phyloP scores from a whole-genome alignment of 148 eudicot species.

The Heliamphora exappendiculata region DNA sequence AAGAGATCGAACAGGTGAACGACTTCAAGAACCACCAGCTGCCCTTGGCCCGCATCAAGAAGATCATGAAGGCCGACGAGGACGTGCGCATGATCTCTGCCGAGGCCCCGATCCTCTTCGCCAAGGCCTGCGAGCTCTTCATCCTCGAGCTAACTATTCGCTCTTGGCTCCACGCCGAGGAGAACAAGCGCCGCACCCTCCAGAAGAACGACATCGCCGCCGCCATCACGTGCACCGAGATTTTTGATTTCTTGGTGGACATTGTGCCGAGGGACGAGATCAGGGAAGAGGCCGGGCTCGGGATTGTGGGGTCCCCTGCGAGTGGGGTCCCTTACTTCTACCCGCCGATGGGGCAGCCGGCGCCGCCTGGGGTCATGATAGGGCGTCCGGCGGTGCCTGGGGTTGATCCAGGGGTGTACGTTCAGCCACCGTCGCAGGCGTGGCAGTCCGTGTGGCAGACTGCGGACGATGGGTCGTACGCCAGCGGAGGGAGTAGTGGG shows the following conservation, averaged over 20 bases:
- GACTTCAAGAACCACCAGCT: slow-evolving; percentile 83
- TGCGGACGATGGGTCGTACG: slow-evolving; percentile 43
- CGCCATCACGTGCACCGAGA: slow-evolving; percentile 66
- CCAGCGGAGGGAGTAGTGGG: slow-evolving; percentile 27
- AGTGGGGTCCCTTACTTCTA: slow-evolving; percentile 68
- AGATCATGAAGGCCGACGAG: slow-evolving; percentile 86
- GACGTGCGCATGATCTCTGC: slow-evolving; percentile 87
- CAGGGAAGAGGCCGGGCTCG: slow-evolving; percentile 44
- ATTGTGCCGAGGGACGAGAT: slow-evolving; percentile 74
- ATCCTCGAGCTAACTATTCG: slow-evolving; percentile 71
- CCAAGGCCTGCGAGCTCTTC: slow-evolving; percentile 80
- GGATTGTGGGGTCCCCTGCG: slow-evolving; percentile 32
- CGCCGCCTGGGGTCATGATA: slow-evolving; percentile 43
- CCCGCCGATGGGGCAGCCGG: slow-evolving; percentile 55
- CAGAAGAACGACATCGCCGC: slow-evolving; percentile 86
- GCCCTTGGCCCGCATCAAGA: slow-evolving; percentile 68
- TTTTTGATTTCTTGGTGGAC: slow-evolving; percentile 70
- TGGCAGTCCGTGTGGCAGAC: slow-evolving; percentile 84
- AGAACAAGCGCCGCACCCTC: slow-evolving; percentile 65
- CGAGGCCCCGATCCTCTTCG: slow-evolving; percentile 68
- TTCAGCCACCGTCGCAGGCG: slow-evolving; percentile 53
- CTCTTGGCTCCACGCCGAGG: slow-evolving; percentile 82
- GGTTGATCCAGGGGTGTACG: slow-evolving; percentile 41
- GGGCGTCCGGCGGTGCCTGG: slow-evolving; percentile 43
- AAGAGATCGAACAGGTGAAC: slow-evolving; percentile 58